phyloP scores from a whole-genome alignment of 2,329 filamentous ascomycete species.

The Paracoccidioides brasiliensis region DNA sequence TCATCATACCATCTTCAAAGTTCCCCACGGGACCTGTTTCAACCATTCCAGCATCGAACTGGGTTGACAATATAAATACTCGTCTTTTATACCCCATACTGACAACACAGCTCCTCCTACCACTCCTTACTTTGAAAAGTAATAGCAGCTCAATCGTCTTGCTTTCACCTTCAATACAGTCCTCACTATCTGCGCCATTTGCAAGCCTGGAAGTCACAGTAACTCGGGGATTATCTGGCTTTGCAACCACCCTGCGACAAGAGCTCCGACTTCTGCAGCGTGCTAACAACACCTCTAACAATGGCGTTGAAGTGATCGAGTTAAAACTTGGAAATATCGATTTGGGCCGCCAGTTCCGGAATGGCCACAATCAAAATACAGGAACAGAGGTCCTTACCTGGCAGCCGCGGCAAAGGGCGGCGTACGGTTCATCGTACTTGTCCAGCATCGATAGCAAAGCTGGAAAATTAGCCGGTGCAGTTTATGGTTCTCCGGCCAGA shows the following conservation, averaged over 20 bases:
- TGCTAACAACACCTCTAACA: constrained; percentile 18
- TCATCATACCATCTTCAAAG: constrained; percentile 66
- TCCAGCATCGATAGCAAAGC: constrained; percentile 32
- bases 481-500: constrained; percentile 57
- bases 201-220: constrained; percentile 69
- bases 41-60: constrained; percentile 67
- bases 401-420: constrained; percentile 43
- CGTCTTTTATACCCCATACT: constrained; percentile 83
- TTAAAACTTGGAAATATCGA: constrained; percentile 89
- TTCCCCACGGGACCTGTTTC: constrained; percentile 76
- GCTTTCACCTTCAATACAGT: constrained; percentile 34
- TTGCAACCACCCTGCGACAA: constrained; percentile 63
- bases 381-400: constrained; percentile 48
- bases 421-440: constrained; percentile 29
- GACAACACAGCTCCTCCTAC: constrained; percentile 79
- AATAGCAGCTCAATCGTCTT: constrained; percentile 36
- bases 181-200: constrained; percentile 31
- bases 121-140: constrained; percentile 52
- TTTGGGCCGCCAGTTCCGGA: constrained; percentile 48
- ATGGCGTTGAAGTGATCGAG: constrained; percentile 59
- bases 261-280: constrained; percentile 60
- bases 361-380: constrained; percentile 29
- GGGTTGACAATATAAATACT: constrained; percentile 83
- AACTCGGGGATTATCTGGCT: constrained; percentile 75
- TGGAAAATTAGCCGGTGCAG: constrained; percentile 24